Evolutionary conservation across 257 asterid species (phyloP).

Genomic region (Solanum rostratum): DNA sequence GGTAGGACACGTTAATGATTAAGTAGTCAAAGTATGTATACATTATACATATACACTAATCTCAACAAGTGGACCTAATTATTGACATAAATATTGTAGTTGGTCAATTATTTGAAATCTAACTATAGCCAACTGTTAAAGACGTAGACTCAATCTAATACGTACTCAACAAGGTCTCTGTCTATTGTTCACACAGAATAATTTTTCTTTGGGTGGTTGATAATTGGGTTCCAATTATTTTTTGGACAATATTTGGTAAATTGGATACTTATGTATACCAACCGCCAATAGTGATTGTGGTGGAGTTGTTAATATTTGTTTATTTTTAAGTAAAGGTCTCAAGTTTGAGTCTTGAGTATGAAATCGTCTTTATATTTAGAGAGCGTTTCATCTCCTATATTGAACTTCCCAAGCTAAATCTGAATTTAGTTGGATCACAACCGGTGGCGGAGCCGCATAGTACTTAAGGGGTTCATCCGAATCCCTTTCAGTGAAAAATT

Average conservation of each 20-base stretch:
- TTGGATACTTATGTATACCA: neutral
- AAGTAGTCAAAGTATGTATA: neutral
- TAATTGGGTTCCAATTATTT: neutral
- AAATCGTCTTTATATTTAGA: neutral
- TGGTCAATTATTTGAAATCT: neutral
- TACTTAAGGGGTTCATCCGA: too few species aligned
- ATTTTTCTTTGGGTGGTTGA: neutral
- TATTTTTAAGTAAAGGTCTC: neutral
- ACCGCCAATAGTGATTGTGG: neutral
- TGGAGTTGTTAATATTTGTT: neutral
- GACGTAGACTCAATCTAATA: neutral
- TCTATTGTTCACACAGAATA: neutral
- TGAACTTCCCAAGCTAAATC: fast-evolving
- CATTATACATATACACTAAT: neutral
- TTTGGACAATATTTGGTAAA: neutral
- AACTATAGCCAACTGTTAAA: neutral
- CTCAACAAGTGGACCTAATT: neutral
- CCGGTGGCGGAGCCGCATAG: too few species aligned
- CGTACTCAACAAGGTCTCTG: neutral
- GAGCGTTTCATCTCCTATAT: neutral
- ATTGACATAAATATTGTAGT: neutral
- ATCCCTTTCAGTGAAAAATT: too few species aligned
- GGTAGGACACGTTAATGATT: neutral
- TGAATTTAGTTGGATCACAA: neutral
- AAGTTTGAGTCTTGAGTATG: neutral